phyloP scores from a whole-genome alignment of 2,329 filamentous ascomycete genomes.

The Nigrograna mackinnonii region DNA sequence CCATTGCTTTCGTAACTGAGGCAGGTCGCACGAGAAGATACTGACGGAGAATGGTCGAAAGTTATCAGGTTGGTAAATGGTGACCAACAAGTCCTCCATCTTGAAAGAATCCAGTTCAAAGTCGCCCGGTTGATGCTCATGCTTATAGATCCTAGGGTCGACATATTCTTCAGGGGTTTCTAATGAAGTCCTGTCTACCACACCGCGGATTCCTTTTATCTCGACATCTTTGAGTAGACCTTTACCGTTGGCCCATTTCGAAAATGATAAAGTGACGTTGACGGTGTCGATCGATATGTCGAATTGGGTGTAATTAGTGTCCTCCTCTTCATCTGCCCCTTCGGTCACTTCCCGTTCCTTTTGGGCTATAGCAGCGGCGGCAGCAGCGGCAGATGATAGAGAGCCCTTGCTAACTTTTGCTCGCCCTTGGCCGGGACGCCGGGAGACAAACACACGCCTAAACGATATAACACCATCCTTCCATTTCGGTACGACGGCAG shows the following conservation, averaged over 20 bases:
- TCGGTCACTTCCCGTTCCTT: conserved; percentile 47
- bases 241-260: conserved; percentile 99
- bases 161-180: conserved; percentile 68
- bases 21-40: conserved; percentile 94
- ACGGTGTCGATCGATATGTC: conserved; percentile 93
- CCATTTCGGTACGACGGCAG: conserved; percentile 96
- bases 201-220: conserved; percentile 88
- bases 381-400: conserved; percentile 79
- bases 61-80: conserved; percentile 83
- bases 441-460: conserved; percentile 93
- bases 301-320: conserved; percentile 97
- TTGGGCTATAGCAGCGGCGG: conserved; percentile 72
- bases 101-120: conserved; percentile 98
- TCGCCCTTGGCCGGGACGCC: conserved; percentile 79
- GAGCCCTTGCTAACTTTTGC: conserved; percentile 93
- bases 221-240: conserved; percentile 90
- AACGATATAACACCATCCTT: conserved; percentile 93
- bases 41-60: conserved; percentile 96
- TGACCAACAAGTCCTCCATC: conserved; percentile 89
- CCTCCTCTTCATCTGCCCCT: conserved; percentile 65
- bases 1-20: conserved; percentile 92
- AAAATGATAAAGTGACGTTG: conserved; percentile 93
- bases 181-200: conserved; percentile 87
- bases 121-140: conserved; percentile 86
- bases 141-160: conserved; percentile 85